phyloP scores from a whole-genome alignment of 139 green algal genomes.

The Closterium sp. region DNA sequence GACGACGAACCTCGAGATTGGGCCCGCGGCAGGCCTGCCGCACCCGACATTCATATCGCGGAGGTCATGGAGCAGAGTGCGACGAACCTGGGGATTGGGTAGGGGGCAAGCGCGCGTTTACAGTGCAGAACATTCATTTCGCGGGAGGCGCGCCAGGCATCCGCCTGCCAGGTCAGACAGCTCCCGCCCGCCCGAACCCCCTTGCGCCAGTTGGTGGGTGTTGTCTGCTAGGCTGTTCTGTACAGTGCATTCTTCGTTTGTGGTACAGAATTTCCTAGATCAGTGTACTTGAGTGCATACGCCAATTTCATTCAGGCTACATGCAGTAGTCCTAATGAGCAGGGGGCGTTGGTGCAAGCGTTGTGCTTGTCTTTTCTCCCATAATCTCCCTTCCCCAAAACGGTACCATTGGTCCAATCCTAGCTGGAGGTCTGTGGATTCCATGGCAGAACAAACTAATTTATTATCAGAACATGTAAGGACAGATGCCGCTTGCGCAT shows the following conservation, averaged over 20 bases:
- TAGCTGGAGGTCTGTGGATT: no score
- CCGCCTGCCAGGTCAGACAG: no score
- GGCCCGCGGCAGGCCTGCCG: not conserved
- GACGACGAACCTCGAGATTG: not conserved
- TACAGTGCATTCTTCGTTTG: not conserved
- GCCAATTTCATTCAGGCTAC: not conserved
- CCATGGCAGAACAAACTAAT: not conserved
- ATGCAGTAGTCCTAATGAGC: no score
- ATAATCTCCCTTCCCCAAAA: no score
- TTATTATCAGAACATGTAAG: no score
- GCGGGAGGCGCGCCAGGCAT: no score
- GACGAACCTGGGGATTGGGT: not conserved
- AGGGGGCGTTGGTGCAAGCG: no score
- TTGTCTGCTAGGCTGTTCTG: not conserved
- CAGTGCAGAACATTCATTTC: no score
- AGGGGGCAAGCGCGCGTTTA: not conserved
- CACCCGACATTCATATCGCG: not conserved
- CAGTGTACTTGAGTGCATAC: not conserved
- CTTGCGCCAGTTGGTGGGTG: not conserved
- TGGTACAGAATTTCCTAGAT: not conserved
- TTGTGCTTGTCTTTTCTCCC: no score
- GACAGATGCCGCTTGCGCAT: no score
- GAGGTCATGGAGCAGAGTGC: not conserved
- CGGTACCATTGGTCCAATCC: no score
- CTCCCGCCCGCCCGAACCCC: no score